Conservation (phyloP, 1,284 basidiomycete genomes). For the Amylostereum chailletii region DNA sequence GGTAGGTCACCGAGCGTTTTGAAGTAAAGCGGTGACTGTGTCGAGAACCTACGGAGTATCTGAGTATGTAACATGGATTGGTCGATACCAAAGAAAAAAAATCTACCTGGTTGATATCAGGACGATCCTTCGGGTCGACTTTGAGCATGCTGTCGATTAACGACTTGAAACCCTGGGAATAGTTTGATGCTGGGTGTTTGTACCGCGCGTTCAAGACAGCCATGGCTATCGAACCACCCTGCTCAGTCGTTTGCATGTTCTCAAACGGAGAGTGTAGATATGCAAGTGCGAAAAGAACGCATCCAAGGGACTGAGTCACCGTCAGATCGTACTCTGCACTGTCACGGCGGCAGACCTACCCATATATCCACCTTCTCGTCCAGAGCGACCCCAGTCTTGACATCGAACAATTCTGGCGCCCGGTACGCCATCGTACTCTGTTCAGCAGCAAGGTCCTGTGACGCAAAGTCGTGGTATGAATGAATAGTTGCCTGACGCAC, state of each 20-base stretch:
- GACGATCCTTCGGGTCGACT: slow-evolving; percentile 71
- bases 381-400: slow-evolving; percentile 81
- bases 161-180: slow-evolving; percentile 72
- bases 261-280: slow-evolving; percentile 94
- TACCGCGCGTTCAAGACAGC: slow-evolving; percentile 88
- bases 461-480: not conserved
- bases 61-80: too few relatives aligned
- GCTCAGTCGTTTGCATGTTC: slow-evolving; percentile 76
- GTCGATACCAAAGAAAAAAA: too few relatives aligned
- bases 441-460: slow-evolving; percentile 85
- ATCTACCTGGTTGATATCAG: slow-evolving; percentile 73
- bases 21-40: too few relatives aligned
- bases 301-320: slow-evolving; percentile 65
- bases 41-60: too few relatives aligned
- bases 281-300: slow-evolving; percentile 85
- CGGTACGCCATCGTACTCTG: slow-evolving; percentile 96
- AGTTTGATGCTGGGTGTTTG: slow-evolving; percentile 74
- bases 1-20: too few relatives aligned
- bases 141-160: slow-evolving; percentile 82
- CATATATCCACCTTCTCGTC: slow-evolving; percentile 96
- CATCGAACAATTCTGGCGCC: slow-evolving; percentile 92
- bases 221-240: slow-evolving; percentile 92
- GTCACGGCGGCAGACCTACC: slow-evolving; percentile 38
- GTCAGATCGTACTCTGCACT: not conserved
- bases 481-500: too few relatives aligned